A percentile compares a stretch with the other conserved stretches of the same genome.
Evolutionary conservation across 441 rosid species (phyloP).

Genomic region (Adansonia grandidieri): DNA sequence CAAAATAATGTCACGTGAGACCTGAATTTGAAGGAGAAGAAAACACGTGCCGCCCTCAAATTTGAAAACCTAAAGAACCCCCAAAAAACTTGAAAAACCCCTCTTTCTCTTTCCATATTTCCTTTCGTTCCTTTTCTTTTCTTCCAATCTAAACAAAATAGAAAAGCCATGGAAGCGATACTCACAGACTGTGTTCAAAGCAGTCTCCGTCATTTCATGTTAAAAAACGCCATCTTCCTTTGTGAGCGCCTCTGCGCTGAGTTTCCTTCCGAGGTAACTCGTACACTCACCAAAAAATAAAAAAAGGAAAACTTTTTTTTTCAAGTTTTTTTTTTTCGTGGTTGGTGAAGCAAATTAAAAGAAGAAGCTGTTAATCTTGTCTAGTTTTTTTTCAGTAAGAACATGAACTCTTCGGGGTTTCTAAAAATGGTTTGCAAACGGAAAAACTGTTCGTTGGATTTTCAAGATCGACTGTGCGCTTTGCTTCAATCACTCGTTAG

Average conservation of each 20-base stretch:
- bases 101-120: not conserved
- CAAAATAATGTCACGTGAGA: slow-evolving; percentile 52
- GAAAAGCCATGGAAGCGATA: slow-evolving; percentile 76
- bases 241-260: slow-evolving; percentile 97
- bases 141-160: slow-evolving; percentile 20
- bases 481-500: slow-evolving; percentile 26
- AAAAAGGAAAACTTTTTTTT: not conserved
- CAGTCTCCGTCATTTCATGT: slow-evolving; percentile 83
- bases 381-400: not conserved
- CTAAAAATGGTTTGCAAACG: slow-evolving; percentile 1
- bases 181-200: slow-evolving; percentile 73
- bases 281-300: not conserved
- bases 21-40: slow-evolving; percentile 36
- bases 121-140: slow-evolving; percentile 17
- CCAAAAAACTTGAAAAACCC: slow-evolving; percentile 24
- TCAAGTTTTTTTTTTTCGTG: not conserved
- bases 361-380: not conserved
- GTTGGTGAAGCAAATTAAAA: not conserved
- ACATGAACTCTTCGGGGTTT: not conserved
- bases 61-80: slow-evolving; percentile 53
- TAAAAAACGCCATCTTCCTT: slow-evolving; percentile 85
- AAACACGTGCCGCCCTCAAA: slow-evolving; percentile 55
- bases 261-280: slow-evolving; percentile 84
- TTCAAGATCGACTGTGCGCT: slow-evolving; percentile 34
- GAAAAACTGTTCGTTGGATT: not conserved